Conservation (phyloP, 108 stramenopile genomes). For the Conticribra guillardii region DNA sequence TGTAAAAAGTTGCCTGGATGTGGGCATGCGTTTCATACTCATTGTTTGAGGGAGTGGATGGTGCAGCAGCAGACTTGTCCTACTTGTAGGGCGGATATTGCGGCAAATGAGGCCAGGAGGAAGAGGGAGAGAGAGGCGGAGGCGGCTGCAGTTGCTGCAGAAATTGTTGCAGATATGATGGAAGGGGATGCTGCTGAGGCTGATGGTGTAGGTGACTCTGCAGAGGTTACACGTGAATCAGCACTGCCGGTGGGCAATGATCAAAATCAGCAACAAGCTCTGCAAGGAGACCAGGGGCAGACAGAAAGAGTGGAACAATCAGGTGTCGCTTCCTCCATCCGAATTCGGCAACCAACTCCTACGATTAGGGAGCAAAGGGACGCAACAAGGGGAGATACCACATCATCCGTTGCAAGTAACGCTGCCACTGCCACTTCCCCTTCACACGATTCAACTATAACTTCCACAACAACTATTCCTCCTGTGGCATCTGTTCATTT, state of each 20-base stretch:
- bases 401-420: too few species aligned
- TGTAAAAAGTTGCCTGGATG: conserved; percentile 92
- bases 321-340: too few species aligned
- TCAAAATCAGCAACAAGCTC: not conserved
- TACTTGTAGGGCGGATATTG: conserved; percentile 94
- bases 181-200: not conserved
- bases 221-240: not conserved
- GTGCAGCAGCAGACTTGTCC: conserved; percentile 98
- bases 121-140: conserved; percentile 37
- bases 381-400: too few species aligned
- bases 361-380: too few species aligned
- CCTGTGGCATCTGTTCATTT: too few species aligned
- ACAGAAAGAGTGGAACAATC: too few species aligned
- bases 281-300: too few species aligned
- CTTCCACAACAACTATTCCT: too few species aligned
- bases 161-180: conserved; percentile 7
- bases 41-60: conserved; percentile 96
- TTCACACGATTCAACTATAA: too few species aligned
- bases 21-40: conserved; percentile 90
- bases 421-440: too few species aligned
- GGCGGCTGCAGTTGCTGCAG: conserved; percentile 20
- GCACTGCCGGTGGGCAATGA: not conserved
- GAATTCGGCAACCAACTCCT: too few species aligned
- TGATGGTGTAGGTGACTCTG: not conserved
- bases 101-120: conserved; percentile 64